Evolutionary conservation across 129 eudicot genomes (phyloP), one percentile per base, ranked within the genome.

Genomic region (Ambrosia artemisiifolia): DNA sequence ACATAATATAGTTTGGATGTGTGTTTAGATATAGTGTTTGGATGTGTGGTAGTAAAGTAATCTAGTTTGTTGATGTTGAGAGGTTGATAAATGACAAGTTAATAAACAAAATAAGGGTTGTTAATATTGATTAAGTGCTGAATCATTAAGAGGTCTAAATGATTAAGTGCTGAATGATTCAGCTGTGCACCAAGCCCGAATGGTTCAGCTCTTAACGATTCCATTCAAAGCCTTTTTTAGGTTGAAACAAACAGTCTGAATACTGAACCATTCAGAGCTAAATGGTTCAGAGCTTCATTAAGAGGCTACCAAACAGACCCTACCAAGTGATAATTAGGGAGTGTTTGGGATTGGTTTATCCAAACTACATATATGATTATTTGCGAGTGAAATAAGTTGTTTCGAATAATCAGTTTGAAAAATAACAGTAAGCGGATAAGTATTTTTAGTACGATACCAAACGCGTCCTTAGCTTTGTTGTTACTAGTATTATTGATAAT

Each of bases 21-120:
- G 44, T 61, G 43, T 33, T 61, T 61, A 12, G 66, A 33, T 16
- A 34, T 69, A 38, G 74, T 51, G 50, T 7, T 53, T 69, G 63
- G 40, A 49, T 68, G 61, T 69, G 36, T 48, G 18, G 54, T 12
- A 14, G 13, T 48, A 18, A 48, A 48, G 19, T 48, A 48, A 14
- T 48, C 54, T 48, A 48, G 18, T 48, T 14, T 48, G 7, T 48
- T 48, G 54, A 19, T 18, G 12, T 35, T 33, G 67, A 62, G 24
- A 32, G 5, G 20, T n/a, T 62, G 44, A 35, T 12, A 33, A 62
- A 28, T 62, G 44, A 35, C 20, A 33, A 62, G 12, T 35, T 33
- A 35, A 16, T 17, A 63, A 38, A 14, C 48, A 63, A 63, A 63
- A 63, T 35, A 36, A 35, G 30, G 30, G 47, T 36, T 63, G 19